Percentiles rank a stretch among this genome's conserved stretches.
Conservation (phyloP, 2,329 filamentous ascomycete genomes). For the Apiospora kogelbergensis region DNA sequence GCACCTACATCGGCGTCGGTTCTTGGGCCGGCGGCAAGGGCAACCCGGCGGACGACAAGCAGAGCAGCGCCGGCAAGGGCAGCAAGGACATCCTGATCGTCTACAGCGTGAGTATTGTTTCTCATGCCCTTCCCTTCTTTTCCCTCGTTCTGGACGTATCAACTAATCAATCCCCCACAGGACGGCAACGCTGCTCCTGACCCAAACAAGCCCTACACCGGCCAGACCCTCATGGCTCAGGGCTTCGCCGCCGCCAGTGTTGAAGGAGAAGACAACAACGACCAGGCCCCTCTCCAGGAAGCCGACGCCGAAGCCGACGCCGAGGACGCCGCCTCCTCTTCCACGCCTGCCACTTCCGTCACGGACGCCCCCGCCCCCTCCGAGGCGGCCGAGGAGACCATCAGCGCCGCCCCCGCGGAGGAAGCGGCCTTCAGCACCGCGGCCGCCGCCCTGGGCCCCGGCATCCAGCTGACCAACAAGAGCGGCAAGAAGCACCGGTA, state of each 20-base stretch:
- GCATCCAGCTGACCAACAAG: conserved; percentile 38
- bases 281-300: background rate
- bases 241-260: conserved; percentile 9
- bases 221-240: conserved; percentile 16
- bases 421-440: background rate
- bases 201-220: conserved; percentile 21
- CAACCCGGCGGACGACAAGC: conserved; percentile 33
- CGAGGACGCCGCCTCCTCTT: background rate
- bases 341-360: too few relatives aligned
- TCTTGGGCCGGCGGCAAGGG: conserved; percentile 32
- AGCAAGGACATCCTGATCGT: conserved; percentile 39
- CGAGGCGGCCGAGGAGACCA: background rate
- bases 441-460: conserved; percentile 25
- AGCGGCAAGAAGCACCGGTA: conserved; percentile 32
- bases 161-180: conserved; percentile 3
- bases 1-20: conserved; percentile 40
- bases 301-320: background rate
- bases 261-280: background rate
- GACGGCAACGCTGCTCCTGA: conserved; percentile 24
- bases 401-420: background rate
- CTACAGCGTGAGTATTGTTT: conserved; percentile 37
- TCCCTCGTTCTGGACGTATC: background rate
- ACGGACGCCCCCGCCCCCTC: background rate
- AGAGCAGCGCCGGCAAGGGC: conserved; percentile 37
- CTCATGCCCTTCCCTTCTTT: conserved; percentile 15